A percentile compares a stretch with the other conserved stretches of the same genome.
phyloP scores from a whole-genome alignment of 2,329 filamentous ascomycete genomes.

The Keithomyces neogunnii region DNA sequence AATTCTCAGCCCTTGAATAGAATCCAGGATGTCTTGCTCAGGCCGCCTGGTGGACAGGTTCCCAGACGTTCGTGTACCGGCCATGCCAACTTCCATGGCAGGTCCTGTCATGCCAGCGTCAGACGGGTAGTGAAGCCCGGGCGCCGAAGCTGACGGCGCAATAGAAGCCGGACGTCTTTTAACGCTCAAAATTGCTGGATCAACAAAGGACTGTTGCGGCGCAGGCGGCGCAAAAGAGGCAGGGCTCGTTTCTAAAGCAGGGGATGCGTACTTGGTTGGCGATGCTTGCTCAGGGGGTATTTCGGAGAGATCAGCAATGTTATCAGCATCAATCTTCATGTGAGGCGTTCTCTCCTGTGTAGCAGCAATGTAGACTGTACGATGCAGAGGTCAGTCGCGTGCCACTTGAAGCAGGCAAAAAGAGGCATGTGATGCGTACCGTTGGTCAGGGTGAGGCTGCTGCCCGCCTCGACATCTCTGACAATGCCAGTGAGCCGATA shows the following conservation, averaged over 20 bases:
- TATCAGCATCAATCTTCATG: conserved; percentile 37
- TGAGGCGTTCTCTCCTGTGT: conserved; percentile 32
- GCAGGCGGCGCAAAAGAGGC: conserved; percentile 12
- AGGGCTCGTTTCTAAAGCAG: conserved; percentile 13
- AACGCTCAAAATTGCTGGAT: conserved; percentile 75
- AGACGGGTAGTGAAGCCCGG: conserved; percentile 3
- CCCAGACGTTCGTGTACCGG: not conserved
- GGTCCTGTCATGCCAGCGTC: conserved; percentile 5
- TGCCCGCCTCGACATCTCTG: conserved; percentile 55
- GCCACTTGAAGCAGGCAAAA: not conserved
- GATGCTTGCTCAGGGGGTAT: conserved; percentile 21
- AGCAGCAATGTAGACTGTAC: conserved; percentile 29
- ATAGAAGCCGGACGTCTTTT: conserved; percentile 31
- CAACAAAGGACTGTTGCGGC: conserved; percentile 48
- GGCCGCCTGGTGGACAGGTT: conserved; percentile 11
- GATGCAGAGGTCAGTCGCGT: not conserved
- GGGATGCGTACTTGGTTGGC: conserved; percentile 19
- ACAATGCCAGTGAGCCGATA: conserved; percentile 63
- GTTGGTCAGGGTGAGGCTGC: conserved; percentile 62
- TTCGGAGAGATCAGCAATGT: conserved; percentile 38
- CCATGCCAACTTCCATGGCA: not conserved
- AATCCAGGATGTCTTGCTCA: conserved; percentile 16
- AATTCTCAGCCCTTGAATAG: conserved; percentile 18
- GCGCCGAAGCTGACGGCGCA: conserved; percentile 15
- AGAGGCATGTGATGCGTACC: conserved; percentile 39